Percentiles rank a stretch among this genome's conserved stretches.
phyloP scores from a whole-genome alignment of 169 alveolate genomes.

The Plasmodium knowlesi region DNA sequence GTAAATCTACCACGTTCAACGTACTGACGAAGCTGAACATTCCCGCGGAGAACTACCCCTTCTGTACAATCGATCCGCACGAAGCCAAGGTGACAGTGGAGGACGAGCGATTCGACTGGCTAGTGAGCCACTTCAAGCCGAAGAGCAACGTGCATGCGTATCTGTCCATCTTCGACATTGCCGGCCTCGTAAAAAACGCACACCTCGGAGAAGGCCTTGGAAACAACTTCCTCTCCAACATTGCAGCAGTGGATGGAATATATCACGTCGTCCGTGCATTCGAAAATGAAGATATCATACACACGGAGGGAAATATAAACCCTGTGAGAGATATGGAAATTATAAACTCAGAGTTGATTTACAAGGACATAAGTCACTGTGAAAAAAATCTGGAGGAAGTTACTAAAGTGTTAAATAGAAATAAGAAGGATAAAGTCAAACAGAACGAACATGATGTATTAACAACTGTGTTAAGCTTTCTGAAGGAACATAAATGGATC shows the following conservation, averaged over 20 bases:
- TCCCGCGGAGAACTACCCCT: conserved; percentile 99
- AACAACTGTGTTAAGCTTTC: conserved; percentile 87
- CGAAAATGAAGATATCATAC: conserved; percentile 96
- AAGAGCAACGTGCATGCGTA: conserved; percentile 96
- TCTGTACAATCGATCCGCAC: conserved; percentile 97
- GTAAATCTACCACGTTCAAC: conserved; percentile 98
- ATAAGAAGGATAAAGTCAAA: conserved; percentile 91
- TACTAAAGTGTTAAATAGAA: conserved; percentile 92
- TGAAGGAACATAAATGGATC: conserved; percentile 93
- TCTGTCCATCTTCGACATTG: conserved; percentile 97
- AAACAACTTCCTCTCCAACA: conserved; percentile 97
- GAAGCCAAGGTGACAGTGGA: conserved; percentile 94
- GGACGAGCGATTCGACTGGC: conserved; percentile 95
- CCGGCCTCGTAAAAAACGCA: conserved; percentile 99
- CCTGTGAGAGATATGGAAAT: conserved; percentile 98
- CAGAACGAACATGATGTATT: conserved; percentile 93
- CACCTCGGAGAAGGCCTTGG: conserved; percentile 99
- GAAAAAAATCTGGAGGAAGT: conserved; percentile 92
- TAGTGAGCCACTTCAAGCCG: conserved; percentile 95
- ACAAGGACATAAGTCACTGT: conserved; percentile 95
- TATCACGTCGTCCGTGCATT: conserved; percentile 98
- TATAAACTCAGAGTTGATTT: conserved; percentile 94
- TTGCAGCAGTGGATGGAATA: conserved; percentile 98
- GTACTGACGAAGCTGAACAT: conserved; percentile 93
- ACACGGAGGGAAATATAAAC: conserved; percentile 98